Base-by-base conservation (phyloP, 1,284 basidiomycete genomes). In the Cutaneotrichosporon sp. region DNA sequence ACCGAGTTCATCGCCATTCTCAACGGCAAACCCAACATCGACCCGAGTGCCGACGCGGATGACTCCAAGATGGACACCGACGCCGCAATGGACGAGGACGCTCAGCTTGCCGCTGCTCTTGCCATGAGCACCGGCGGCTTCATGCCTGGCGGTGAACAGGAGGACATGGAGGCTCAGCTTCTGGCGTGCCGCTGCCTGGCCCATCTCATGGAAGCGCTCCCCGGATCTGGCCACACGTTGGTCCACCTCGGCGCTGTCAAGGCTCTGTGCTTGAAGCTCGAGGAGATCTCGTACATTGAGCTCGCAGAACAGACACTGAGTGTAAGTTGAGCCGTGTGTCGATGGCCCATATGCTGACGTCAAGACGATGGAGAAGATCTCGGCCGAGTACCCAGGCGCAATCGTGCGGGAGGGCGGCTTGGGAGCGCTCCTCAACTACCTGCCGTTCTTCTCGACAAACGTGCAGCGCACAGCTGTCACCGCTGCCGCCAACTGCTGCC, bases 361-460 rank as follows among this genome's bases (percentile, higher is more conserved):
- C 8, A 73, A 95, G 93, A 97, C 94, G 0, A 84, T 97, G 81
- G 93, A 97, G 81, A 97, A 97, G 82, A 94, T 97, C 49, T 95
- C 93, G 1, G 91, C 94, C 76, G 95, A 97, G 78, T 92, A 93
- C 70, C 94, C 95, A 1, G 90, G 90, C 63, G 87, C 93, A 13
- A 95, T 97, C 69, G 92, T 97, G 20, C 88, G 92, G 55, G 94
- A 97, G 81, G 92, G 91, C 56, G 95, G 95, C 43, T 84, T 97
- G 20, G 87, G 89, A 24, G 94, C 94, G 20, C 82, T 97, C 34
- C 85, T 97, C 69, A 92, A 91, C 75, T 97, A 90, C 79, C 87
- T 97, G 66, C 94, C 97, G 75, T 97, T 97, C 82, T 97, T 97
- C 81, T 94, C 92, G 13, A 97, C 94, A 68, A 91, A 93, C 51